Base-by-base conservation (phyloP, 805 yeast genomes). In the Wickerhamiella dianesei region DNA sequence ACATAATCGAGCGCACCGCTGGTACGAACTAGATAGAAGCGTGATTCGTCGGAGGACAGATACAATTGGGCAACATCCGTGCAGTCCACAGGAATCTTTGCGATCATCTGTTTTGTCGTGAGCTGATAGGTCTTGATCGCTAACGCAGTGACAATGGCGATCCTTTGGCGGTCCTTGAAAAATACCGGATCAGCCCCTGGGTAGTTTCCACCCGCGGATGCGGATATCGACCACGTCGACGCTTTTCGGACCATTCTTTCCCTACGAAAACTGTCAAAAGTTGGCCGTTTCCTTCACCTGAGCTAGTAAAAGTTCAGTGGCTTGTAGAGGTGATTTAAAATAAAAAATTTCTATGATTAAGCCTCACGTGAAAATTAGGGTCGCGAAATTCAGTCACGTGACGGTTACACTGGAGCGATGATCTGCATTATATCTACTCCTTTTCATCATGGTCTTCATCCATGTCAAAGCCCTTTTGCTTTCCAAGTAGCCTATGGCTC, bases 401-500 rank as follows among this genome's bases (percentile, higher is more conserved):
- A n/a, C 8, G 39, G n/a, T n/a, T n/a, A n/a, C n/a, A n/a, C n/a
- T n/a, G n/a, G n/a, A n/a, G n/a, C n/a, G n/a, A n/a, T n/a, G n/a
- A n/a, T n/a, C n/a, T n/a, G 32, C 32, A 25, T 25, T 6, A 6
- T 6, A 6, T 25, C 12, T 25, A 25, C 12, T 25, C 32, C 32
- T 6, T 25, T 35, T 14, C 25, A 16, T 76, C 80, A 35, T 74
- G 82, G 20, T 75, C 81, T 37, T 80, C 82, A 3, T 53, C 57
- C 48, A 82, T 59, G 21, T 74, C 76, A 37, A 68, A 49, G 4
- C 70, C 74, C 50, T 80, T 67, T 62, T 79, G 80, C 57, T 89
- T 79, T 45, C 92, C 89, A 5, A 77, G 68, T 51, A 78, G 68
- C 56, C 82, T 75, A 54, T 68, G 59, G n/a, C 77, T 64, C 6